Conservation (phyloP, 768 basidiomycete species). For the Hemileccinum impolitum region DNA sequence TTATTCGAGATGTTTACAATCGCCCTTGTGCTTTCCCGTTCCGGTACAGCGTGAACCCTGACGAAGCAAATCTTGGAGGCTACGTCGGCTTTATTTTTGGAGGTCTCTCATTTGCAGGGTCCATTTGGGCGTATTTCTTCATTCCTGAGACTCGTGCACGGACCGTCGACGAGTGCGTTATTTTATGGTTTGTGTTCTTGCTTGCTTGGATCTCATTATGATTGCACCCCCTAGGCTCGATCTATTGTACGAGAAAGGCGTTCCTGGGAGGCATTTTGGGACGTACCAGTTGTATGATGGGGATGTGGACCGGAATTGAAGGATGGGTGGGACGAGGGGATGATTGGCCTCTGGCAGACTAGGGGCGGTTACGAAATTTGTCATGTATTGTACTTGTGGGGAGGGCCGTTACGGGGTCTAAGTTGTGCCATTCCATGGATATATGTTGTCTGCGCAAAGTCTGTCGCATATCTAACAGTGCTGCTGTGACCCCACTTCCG, state of each 20-base stretch:
- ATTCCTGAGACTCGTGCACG: conserved; percentile 27
- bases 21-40: too few relatives aligned
- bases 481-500: too few relatives aligned
- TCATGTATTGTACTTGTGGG: too few relatives aligned
- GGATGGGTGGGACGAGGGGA: too few relatives aligned
- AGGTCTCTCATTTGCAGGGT: conserved; percentile 18
- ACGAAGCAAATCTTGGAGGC: conserved; percentile 25
- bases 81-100: conserved; percentile 31
- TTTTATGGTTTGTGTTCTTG: neutral
- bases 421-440: too few relatives aligned
- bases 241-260: conserved; percentile 29
- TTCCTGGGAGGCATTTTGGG: conserved; percentile 28
- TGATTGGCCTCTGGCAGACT: too few relatives aligned
- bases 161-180: conserved; percentile 28
- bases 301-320: neutral
- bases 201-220: neutral
- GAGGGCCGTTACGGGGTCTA: too few relatives aligned
- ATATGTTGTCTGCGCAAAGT: too few relatives aligned
- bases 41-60: conserved; percentile 21
- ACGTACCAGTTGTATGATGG: conserved; percentile 14
- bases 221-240: conserved; percentile 20
- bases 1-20: too few relatives aligned
- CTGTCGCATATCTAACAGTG: too few relatives aligned
- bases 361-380: too few relatives aligned
- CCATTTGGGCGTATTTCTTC: conserved; percentile 26